Conservation (phyloP, 805 yeast genomes). For the Metschnikowia henanensis region DNA sequence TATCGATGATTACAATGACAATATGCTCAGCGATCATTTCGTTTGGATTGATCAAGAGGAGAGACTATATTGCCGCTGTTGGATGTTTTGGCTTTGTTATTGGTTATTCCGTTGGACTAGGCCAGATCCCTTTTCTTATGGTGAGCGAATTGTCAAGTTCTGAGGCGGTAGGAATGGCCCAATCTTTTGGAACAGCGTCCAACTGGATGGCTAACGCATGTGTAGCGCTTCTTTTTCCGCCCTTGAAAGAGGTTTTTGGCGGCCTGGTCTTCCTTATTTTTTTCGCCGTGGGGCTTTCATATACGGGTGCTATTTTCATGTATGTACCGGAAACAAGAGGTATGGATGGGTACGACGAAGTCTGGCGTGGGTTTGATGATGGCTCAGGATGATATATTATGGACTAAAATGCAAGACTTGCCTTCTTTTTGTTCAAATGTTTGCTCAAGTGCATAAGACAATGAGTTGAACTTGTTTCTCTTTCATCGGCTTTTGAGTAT, state of each 20-base stretch:
- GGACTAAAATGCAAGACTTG: no score
- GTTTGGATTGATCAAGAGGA: conserved; percentile 21
- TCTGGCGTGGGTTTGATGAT: conserved; percentile 24
- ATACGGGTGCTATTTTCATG: conserved; percentile 20
- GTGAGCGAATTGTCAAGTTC: conserved; percentile 34
- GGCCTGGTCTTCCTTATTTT: conserved; percentile 33
- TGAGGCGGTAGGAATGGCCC: conserved; percentile 35
- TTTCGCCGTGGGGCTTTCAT: conserved; percentile 20
- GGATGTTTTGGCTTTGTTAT: conserved; percentile 34
- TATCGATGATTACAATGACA: conserved; percentile 25
- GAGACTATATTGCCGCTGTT: conserved; percentile 22
- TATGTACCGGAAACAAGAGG: conserved; percentile 38
- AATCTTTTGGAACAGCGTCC: conserved; percentile 33
- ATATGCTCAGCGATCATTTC: conserved; percentile 27
- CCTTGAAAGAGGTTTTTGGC: conserved; percentile 24
- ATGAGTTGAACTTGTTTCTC: no score
- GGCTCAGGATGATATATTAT: no score
- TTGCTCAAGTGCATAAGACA: no score
- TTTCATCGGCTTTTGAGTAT: no score
- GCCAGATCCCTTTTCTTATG: conserved; percentile 41
- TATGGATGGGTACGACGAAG: conserved; percentile 24
- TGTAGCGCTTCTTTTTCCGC: conserved; percentile 35
- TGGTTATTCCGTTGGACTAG: conserved; percentile 36
- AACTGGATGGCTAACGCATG: conserved; percentile 37
- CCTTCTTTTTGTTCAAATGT: no score